These are phyloP conservation scores for Aureoboletus auriporus DNA, from an alignment of 768 basidiomycete genomes.

Conservation along the genomic window DNA sequence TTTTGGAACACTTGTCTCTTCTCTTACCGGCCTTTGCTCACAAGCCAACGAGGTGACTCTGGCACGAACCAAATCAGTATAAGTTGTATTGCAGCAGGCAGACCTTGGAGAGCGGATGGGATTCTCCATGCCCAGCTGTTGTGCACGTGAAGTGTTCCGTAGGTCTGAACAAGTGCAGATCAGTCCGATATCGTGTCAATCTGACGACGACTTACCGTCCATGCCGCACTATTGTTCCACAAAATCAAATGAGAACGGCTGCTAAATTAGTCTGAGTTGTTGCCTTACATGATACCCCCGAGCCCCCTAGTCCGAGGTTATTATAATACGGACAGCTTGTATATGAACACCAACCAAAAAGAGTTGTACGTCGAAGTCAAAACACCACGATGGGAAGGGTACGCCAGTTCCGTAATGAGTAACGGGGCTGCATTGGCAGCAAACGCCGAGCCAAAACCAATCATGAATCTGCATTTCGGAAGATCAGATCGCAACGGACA, in stretches of 20 bases:
- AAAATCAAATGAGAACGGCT: too few relatives aligned
- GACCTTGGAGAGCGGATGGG: conserved; percentile 11
- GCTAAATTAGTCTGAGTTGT: background rate
- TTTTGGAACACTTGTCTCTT: conserved; percentile 3
- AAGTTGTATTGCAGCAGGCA: conserved; percentile 11
- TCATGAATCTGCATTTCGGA: conserved; percentile 23
- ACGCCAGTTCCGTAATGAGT: conserved; percentile 48
- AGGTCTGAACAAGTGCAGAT: conserved; percentile 5
- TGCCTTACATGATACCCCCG: conserved; percentile 31
- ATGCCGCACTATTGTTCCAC: conserved; percentile 47
- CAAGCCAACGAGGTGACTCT: conserved; percentile 35
- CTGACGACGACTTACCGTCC: conserved; percentile 36
- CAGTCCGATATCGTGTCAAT: background rate
- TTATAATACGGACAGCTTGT: background rate
- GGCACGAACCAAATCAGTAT: conserved; percentile 30
- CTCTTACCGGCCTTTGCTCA: conserved; percentile 25
- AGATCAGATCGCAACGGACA: background rate
- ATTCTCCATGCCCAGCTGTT: conserved; percentile 18
- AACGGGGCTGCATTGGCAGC: conserved; percentile 43
- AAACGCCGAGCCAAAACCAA: conserved; percentile 43
- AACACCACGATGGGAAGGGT: conserved; percentile 44
- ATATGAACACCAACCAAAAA: conserved; percentile 34
- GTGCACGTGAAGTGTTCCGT: conserved; percentile 10
- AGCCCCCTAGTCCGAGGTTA: conserved; percentile 21
- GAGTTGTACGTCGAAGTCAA: conserved; percentile 41